phyloP scores from a whole-genome alignment of 768 basidiomycete genomes.

The Lentinula edodes region DNA sequence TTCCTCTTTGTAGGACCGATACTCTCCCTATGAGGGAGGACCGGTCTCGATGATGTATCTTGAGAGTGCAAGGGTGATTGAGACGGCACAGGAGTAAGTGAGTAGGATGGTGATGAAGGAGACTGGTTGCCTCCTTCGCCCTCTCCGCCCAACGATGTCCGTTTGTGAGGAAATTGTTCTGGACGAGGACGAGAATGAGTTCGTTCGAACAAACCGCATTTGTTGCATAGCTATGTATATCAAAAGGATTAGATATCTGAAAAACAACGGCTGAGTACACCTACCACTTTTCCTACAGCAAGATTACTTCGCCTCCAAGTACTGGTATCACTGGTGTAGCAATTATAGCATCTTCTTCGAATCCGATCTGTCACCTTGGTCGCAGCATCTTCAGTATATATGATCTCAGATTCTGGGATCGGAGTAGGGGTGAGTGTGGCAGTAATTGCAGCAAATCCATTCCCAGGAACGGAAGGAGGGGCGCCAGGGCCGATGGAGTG shows the following conservation, averaged over 20 bases:
- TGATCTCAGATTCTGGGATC: conserved; percentile 3
- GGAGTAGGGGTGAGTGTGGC: not conserved
- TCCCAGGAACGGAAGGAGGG: not conserved
- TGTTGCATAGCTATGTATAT: conserved; percentile 48
- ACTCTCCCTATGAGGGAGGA: not conserved
- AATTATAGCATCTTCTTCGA: conserved; percentile 75
- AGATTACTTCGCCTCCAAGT: conserved; percentile 77
- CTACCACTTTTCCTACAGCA: conserved; percentile 85
- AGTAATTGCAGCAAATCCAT: not conserved
- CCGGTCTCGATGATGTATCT: not conserved
- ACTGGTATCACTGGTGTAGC: conserved; percentile 78
- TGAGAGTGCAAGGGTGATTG: not conserved
- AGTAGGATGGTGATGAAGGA: not conserved
- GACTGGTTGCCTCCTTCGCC: not conserved
- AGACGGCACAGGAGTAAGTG: not conserved
- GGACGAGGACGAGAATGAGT: conserved; percentile 78
- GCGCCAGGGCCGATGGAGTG: not conserved
- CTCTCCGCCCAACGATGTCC: conserved; percentile 45
- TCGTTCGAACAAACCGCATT: conserved; percentile 79
- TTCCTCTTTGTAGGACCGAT: not conserved
- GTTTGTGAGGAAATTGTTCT: conserved; percentile 77
- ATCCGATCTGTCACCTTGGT: conserved; percentile 78
- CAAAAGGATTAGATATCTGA: not conserved
- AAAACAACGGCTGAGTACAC: not conserved
- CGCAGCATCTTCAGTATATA: conserved; percentile 70